phyloP scores from a whole-genome alignment of 1,284 basidiomycete genomes.

The Spongispora temasekensis region DNA sequence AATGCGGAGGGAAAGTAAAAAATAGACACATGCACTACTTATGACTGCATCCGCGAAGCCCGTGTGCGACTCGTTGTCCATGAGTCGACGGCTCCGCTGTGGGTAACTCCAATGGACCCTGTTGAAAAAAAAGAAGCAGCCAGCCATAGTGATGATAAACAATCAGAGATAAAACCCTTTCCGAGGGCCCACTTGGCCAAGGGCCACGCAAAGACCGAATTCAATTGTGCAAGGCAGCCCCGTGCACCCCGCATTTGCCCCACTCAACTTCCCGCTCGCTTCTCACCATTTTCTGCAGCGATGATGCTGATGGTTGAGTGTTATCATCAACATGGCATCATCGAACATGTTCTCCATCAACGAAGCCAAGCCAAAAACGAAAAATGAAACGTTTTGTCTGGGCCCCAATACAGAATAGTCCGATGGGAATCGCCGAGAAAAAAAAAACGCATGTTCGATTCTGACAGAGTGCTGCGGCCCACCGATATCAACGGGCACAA shows the following conservation, averaged over 20 bases:
- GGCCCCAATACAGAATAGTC: background rate
- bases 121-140: too few species aligned
- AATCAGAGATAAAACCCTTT: too few species aligned
- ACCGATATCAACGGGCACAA: slow-evolving; percentile 15
- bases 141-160: too few species aligned
- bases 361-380: background rate
- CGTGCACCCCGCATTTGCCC: too few species aligned
- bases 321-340: too few species aligned
- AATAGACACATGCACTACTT: too few species aligned
- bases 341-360: background rate
- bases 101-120: too few species aligned
- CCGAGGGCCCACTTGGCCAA: too few species aligned
- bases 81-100: background rate
- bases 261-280: too few species aligned
- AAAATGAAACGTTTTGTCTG: background rate
- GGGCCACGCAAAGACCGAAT: too few species aligned
- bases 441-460: background rate
- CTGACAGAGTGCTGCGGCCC: background rate
- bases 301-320: background rate
- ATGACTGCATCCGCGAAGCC: background rate
- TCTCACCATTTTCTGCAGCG: background rate
- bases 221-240: too few species aligned
- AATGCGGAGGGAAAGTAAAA: background rate
- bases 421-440: background rate
- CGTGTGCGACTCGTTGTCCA: background rate